Base-by-base conservation (phyloP, 108 stramenopile species). In the Craspedostauros australis region DNA sequence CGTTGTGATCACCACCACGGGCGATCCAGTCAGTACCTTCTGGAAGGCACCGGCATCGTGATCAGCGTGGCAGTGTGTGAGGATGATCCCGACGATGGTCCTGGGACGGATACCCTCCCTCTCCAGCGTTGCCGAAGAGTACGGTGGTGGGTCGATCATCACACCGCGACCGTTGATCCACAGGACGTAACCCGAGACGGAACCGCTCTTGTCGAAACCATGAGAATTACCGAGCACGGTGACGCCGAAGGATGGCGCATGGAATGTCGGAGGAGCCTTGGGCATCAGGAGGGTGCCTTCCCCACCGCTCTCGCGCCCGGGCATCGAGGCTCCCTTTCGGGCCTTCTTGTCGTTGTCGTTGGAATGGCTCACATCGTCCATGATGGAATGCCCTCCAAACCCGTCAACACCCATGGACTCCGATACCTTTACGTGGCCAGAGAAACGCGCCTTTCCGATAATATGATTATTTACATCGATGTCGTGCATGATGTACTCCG, bases 111-210 rank as follows among this genome's bases (percentile, higher is more conserved):
- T 90, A 20, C 83, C 83, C 39, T 85, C 80, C 25, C 73, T 51
- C 41, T 82, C 80, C 14, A 90, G 65, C 1, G 80, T 82, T 23
- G 85, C 78, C 3, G 75, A 77, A 24, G 82, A 80, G 39, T 84
- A 84, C 23, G 93, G 93, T 6, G 93, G 93, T 0, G 93, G 93
- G 51, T 94, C 93, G 50, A 94, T 80, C 93, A 94, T 94, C 32
- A 88, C 77, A 20, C 93, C 93, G 15, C 84, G 48, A 5, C 93
- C 73, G 39, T 90, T 90, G 23, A 94, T 77, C 93, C 88, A 94
- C 8, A 94, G 55, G 18, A 94, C 93, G 54, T 87, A 94, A 12
- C 93, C 93, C 49, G 80, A 77, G 4, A 82, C 82, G 22, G 79
- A 81, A 32, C 93, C 93, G 46, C 60, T 82, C 46, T 80, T 76